Base-by-base conservation (phyloP, 169 alveolate species). In the Eimeria maxima region DNA sequence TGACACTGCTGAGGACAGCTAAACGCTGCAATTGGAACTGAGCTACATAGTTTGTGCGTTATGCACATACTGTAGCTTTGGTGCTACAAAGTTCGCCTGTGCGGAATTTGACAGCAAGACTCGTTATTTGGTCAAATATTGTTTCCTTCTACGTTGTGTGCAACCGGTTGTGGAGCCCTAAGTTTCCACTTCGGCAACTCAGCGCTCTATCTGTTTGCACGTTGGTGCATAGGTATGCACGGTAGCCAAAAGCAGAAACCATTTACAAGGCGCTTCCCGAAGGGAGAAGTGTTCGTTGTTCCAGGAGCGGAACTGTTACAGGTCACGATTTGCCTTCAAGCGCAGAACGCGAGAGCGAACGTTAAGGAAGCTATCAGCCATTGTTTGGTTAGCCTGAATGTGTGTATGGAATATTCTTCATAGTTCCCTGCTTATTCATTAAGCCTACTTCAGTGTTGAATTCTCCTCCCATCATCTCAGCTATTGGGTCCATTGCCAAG, bases 361-460 rank as follows among this genome's bases (percentile, higher is more conserved):
- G 47, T 83, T 87, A 63, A 87, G 94, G 67, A 87, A 87, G 94
- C 94, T 87, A 13, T 87, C 94, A 50, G 94, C 94, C 94, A 87
- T 87, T 47, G 69, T 87, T 53, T 87, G 94, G 45, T 87, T 87
- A 16, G 44, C 78, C 94, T 87, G 63, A 87, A 24, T 7, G 42
- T 45, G 57, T 69, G 16, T 42, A 0, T 2, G 4, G 4, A n/a
- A 29, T 18, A 3, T 24, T 5, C 5, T 20, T 10, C 60, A 42
- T 2, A 42, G 4, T 10, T 16, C 22, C 13, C 22, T 3, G 60
- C 0, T 11, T 29, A 18, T 44, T 11, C 27, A 8, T 42, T 6
- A 29, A 45, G 42, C 94, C 33, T 57, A 87, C 94, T 65, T 87
- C 94, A 20, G 94, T 87, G 83, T 87, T 87, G 94, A 87, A 87